Conservation (phyloP, 192 early-diverging fungal genomes). For the Podila horticola region DNA sequence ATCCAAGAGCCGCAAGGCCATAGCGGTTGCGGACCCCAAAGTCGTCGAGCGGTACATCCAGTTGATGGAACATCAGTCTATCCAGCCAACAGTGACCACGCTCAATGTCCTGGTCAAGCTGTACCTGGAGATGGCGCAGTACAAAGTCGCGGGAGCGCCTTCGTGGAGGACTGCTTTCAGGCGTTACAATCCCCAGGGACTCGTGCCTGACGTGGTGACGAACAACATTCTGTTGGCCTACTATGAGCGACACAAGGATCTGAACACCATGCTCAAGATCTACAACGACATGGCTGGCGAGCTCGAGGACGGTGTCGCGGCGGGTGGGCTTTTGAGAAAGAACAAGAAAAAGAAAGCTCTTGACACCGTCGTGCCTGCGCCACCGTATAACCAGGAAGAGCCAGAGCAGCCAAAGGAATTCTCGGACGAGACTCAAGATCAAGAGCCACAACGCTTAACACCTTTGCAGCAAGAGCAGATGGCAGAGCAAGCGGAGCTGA, state of each 20-base stretch:
- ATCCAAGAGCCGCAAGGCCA: background rate
- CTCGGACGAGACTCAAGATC: background rate
- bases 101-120: constrained; percentile 36
- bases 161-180: constrained; percentile 27
- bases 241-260: constrained; percentile 34
- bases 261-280: constrained; percentile 27
- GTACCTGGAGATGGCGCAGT: constrained; percentile 39
- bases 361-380: background rate
- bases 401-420: background rate
- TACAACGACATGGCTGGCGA: constrained; percentile 35
- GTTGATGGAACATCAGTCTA: constrained; percentile 16
- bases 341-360: background rate
- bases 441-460: background rate
- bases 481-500: background rate
- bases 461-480: background rate
- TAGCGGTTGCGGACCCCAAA: constrained; percentile 23
- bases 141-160: constrained; percentile 31
- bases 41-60: constrained; percentile 24
- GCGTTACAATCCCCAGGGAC: constrained; percentile 23
- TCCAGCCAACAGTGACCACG: constrained; percentile 17
- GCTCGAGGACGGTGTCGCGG: background rate
- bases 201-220: constrained; percentile 33
- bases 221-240: constrained; percentile 41
- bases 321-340: background rate
- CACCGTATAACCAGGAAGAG: background rate